Evolutionary conservation across 2,329 filamentous ascomycete genomes (phyloP).

Genomic region (Pseudocercospora fuligena): DNA sequence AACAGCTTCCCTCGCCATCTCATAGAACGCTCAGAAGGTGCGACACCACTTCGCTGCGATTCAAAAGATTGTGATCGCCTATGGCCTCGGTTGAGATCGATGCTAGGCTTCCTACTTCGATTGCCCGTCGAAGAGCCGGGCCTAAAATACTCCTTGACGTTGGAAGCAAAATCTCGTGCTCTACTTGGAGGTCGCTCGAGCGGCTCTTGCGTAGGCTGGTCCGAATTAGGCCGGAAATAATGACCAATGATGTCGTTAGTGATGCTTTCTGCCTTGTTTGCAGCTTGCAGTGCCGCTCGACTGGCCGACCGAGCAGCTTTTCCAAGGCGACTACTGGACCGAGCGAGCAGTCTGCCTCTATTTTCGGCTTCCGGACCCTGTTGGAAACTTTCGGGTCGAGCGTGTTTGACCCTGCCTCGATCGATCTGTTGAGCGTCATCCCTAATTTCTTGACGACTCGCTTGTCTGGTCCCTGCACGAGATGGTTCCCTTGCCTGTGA

Average conservation of each 20-base stretch:
- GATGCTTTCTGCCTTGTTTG: slow-evolving; percentile 29
- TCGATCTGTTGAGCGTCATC: slow-evolving; percentile 12
- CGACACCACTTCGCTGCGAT: slow-evolving; percentile 30
- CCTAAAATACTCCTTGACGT: slow-evolving; percentile 47
- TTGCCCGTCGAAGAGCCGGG: slow-evolving; percentile 36
- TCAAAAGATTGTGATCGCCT: slow-evolving; percentile 31
- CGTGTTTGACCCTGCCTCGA: slow-evolving; percentile 18
- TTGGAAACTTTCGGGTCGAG: slow-evolving; percentile 17
- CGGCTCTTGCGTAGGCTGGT: slow-evolving; percentile 14
- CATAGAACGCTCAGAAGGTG: slow-evolving; percentile 24
- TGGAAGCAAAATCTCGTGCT: slow-evolving; percentile 18
- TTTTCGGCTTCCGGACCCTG: slow-evolving; percentile 13
- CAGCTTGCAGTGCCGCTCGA: slow-evolving; percentile 26
- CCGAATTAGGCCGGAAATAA: slow-evolving; percentile 20
- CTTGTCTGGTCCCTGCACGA: slow-evolving; percentile 16
- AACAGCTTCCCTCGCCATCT: slow-evolving; percentile 23
- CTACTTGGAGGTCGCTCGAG: slow-evolving; percentile 24
- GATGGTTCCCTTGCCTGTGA: slow-evolving; percentile 21
- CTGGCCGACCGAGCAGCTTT: slow-evolving; percentile 26
- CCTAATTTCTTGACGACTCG: slow-evolving; percentile 6
- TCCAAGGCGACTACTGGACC: slow-evolving; percentile 26
- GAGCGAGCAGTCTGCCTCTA: slow-evolving; percentile 20
- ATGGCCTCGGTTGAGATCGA: slow-evolving; percentile 40
- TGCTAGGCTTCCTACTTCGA: slow-evolving; percentile 29
- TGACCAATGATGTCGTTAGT: slow-evolving; percentile 29